A percentile compares a stretch with the other conserved stretches of the same genome.
phyloP scores from a whole-genome alignment of 192 early-diverging fungal species.

The Coemansia reversa region DNA sequence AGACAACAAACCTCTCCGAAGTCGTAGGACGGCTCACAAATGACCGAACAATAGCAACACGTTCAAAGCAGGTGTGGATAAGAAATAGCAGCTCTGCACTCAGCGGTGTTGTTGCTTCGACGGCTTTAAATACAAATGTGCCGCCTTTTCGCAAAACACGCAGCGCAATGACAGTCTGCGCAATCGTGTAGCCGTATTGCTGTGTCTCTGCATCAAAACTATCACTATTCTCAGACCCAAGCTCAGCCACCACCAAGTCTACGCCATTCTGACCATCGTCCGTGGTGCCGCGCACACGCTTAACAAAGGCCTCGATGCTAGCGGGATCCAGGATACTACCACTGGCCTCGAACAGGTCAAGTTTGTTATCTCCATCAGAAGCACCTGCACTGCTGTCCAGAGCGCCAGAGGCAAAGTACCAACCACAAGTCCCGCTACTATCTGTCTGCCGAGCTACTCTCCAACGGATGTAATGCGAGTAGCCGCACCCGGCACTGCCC shows the following conservation, averaged over 20 bases:
- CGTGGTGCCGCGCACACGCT: slow-evolving; percentile 7
- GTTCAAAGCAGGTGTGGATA: slow-evolving; percentile 32
- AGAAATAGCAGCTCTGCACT: slow-evolving; percentile 43
- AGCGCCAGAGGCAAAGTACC: slow-evolving; percentile 24
- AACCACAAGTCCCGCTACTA: slow-evolving; percentile 9
- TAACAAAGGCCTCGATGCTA: slow-evolving; percentile 26
- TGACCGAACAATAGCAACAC: slow-evolving; percentile 32
- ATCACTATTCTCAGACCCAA: slow-evolving; percentile 1
- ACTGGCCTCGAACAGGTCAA: background rate
- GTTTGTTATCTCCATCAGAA: background rate
- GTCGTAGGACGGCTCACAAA: slow-evolving; percentile 20
- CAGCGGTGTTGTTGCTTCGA: slow-evolving; percentile 31
- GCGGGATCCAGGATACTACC: slow-evolving; percentile 15
- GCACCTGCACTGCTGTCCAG: background rate
- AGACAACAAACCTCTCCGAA: slow-evolving; percentile 36
- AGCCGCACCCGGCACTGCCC: slow-evolving; percentile 21
- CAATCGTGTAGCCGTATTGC: slow-evolving; percentile 28
- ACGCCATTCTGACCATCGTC: slow-evolving; percentile 4
- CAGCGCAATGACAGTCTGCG: slow-evolving; percentile 31
- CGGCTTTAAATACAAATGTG: slow-evolving; percentile 36
- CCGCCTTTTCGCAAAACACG: slow-evolving; percentile 24
- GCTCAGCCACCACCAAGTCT: slow-evolving; percentile 39
- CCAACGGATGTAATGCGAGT: slow-evolving; percentile 39
- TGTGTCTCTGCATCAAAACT: slow-evolving; percentile 17
- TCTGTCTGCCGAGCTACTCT: background rate